Evolutionary conservation across 2,329 filamentous ascomycete species (phyloP).

Genomic region (Chaetomium olivaceum): DNA sequence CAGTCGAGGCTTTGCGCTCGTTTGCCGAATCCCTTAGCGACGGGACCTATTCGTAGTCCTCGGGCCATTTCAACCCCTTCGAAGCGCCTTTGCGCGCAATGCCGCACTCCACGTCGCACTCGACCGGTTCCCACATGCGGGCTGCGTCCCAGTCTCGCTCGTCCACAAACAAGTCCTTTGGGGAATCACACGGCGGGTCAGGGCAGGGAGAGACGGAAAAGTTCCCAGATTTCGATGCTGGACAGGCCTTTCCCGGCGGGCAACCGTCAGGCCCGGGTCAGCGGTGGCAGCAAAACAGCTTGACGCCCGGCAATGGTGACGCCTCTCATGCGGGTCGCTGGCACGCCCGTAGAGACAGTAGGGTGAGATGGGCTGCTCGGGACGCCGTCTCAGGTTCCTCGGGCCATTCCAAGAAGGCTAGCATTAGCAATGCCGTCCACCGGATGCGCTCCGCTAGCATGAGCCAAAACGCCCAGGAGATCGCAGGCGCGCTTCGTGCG

Average conservation of each 20-base stretch:
- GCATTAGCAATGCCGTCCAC: constrained; percentile 82
- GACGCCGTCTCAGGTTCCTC: constrained; percentile 36
- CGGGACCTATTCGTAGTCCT: not conserved
- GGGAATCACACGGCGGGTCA: constrained; percentile 33
- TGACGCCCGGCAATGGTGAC: constrained; percentile 32
- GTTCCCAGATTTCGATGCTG: constrained; percentile 57
- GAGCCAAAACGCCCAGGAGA: constrained; percentile 88
- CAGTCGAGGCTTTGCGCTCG: not conserved
- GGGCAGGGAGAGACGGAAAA: constrained; percentile 49
- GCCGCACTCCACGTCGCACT: constrained; percentile 42
- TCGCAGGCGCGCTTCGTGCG: constrained; percentile 86
- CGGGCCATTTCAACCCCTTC: not conserved
- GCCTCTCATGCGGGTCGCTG: constrained; percentile 51
- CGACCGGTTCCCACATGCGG: constrained; percentile 36
- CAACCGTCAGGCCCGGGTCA: constrained; percentile 29
- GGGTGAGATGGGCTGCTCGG: constrained; percentile 37
- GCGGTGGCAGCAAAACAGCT: constrained; percentile 36
- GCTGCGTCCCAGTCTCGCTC: constrained; percentile 39
- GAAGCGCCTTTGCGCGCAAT: constrained; percentile 32
- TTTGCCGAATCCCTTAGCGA: not conserved
- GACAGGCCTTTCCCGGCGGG: constrained; percentile 30
- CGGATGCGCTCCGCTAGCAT: constrained; percentile 83
- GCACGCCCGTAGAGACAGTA: constrained; percentile 59
- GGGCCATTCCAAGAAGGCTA: constrained; percentile 75
- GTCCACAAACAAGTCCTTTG: constrained; percentile 36